A percentile compares a stretch with the other conserved stretches of the same genome.
Evolutionary conservation across 2,329 filamentous ascomycete species (phyloP).

Genomic region (Trichophyton simii): DNA sequence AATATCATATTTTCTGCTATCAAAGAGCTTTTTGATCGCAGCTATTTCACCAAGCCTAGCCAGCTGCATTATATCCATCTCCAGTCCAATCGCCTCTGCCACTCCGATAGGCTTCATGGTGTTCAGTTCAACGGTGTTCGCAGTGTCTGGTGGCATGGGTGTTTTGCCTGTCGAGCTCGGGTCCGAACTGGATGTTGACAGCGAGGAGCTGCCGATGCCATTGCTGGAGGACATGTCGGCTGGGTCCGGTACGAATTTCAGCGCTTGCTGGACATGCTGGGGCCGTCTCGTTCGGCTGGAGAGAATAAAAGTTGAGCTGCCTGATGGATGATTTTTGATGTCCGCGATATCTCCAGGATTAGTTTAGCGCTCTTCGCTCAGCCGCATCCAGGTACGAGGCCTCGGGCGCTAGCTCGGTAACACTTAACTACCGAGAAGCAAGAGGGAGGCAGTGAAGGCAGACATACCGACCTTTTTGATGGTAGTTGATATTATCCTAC

Average conservation of each 20-base stretch:
- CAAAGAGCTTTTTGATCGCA: conserved; percentile 81
- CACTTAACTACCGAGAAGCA: no score
- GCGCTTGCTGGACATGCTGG: background rate
- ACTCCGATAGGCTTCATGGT: background rate
- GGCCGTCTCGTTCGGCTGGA: background rate
- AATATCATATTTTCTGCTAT: conserved; percentile 66
- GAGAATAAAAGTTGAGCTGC: background rate
- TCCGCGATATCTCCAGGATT: background rate
- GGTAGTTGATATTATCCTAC: background rate
- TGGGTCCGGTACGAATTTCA: background rate
- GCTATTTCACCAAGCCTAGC: conserved; percentile 75
- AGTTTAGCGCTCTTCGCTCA: background rate
- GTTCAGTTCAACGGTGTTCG: background rate
- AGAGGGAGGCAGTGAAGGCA: background rate
- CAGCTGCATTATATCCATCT: conserved; percentile 86
- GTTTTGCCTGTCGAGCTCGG: background rate
- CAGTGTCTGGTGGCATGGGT: background rate
- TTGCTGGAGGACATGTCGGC: background rate
- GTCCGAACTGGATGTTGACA: background rate
- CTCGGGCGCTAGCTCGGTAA: no score
- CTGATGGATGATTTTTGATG: background rate
- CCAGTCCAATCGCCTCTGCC: background rate
- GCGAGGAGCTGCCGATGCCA: background rate
- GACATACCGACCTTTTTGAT: background rate
- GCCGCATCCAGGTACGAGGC: conserved; percentile 1